These are phyloP conservation scores for Colletotrichum lentis DNA, from an alignment of 2,329 filamentous ascomycete species.

Conservation along the genomic window DNA sequence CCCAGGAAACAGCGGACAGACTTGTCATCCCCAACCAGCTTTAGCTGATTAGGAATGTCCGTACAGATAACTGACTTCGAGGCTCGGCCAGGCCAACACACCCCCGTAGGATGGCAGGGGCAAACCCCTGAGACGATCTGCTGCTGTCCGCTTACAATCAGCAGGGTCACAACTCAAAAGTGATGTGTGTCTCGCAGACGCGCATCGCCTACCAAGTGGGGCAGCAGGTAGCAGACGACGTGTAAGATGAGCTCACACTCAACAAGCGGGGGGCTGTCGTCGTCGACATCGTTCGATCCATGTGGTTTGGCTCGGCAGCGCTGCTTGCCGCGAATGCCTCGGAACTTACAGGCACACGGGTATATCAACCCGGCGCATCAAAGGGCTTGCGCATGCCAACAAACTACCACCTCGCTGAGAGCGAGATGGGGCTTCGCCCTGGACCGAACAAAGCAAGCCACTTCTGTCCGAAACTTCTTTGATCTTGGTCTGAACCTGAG, in stretches of 20 bases:
- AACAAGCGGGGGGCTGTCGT: conserved; percentile 1
- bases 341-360: not conserved
- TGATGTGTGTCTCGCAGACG: conserved; percentile 18
- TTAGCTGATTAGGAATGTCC: conserved; percentile 1
- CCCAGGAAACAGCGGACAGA: not conserved
- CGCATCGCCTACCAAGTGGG: conserved; percentile 18
- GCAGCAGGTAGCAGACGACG: not conserved
- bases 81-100: conserved; percentile 11
- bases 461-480: conserved; percentile 17
- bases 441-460: conserved; percentile 22
- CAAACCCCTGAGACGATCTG: conserved; percentile 33
- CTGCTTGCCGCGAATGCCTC: not conserved
- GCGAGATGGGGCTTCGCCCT: not conserved
- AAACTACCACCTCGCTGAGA: not conserved
- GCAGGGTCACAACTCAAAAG: conserved; percentile 1
- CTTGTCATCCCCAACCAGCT: not conserved
- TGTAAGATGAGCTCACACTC: conserved; percentile 10
- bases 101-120: conserved; percentile 17
- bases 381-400: not conserved
- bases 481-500: conserved; percentile 4
- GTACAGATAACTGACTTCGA: not conserved
- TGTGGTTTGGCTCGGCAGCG: conserved; percentile 5
- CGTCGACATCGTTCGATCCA: conserved; percentile 15
- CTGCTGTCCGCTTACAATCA: conserved; percentile 28
- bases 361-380: not conserved